These are phyloP conservation scores for Penicillium roqueforti DNA, from an alignment of 495 filamentous ascomycete genomes.

Conservation along the genomic window DNA sequence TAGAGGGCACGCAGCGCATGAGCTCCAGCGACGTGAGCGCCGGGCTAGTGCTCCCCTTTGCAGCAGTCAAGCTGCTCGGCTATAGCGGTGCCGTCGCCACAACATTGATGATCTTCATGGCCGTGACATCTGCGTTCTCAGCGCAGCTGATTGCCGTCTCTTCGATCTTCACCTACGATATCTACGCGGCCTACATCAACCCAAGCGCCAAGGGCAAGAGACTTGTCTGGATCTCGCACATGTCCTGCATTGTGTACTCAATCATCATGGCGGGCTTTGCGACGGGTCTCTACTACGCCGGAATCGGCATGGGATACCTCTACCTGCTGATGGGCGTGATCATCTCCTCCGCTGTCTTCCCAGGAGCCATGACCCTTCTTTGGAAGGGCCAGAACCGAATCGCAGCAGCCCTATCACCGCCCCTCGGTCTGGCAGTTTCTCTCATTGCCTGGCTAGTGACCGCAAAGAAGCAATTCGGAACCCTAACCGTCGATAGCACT, in stretches of 20 bases:
- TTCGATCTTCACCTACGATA: conserved; percentile 90
- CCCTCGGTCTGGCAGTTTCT: conserved; percentile 70
- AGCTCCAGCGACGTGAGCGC: conserved; percentile 70
- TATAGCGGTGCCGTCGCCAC: conserved; percentile 82
- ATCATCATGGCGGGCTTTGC: conserved; percentile 81
- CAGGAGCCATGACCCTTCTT: conserved; percentile 73
- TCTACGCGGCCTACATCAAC: conserved; percentile 64
- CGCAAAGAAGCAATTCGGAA: conserved; percentile 69
- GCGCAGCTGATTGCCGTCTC: conserved; percentile 90
- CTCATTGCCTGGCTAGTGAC: conserved; percentile 91
- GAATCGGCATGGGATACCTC: conserved; percentile 68
- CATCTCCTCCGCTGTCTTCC: conserved; percentile 80
- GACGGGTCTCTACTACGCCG: conserved; percentile 70
- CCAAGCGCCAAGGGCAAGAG: conserved; percentile 63
- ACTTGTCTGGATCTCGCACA: conserved; percentile 83
- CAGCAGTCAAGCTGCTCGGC: conserved; percentile 83
- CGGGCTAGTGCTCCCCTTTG: conserved; percentile 83
- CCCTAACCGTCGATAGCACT: conserved; percentile 68
- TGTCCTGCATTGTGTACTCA: conserved; percentile 70
- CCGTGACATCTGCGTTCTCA: conserved; percentile 85
- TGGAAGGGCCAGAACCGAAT: conserved; percentile 83
- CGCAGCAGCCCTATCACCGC: conserved; percentile 68
- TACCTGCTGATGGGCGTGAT: conserved; percentile 92
- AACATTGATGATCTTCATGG: conserved; percentile 90
- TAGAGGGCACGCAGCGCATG: conserved; percentile 74